Conservation (phyloP, 306 rosid genomes). For the Parietaria judaica region DNA sequence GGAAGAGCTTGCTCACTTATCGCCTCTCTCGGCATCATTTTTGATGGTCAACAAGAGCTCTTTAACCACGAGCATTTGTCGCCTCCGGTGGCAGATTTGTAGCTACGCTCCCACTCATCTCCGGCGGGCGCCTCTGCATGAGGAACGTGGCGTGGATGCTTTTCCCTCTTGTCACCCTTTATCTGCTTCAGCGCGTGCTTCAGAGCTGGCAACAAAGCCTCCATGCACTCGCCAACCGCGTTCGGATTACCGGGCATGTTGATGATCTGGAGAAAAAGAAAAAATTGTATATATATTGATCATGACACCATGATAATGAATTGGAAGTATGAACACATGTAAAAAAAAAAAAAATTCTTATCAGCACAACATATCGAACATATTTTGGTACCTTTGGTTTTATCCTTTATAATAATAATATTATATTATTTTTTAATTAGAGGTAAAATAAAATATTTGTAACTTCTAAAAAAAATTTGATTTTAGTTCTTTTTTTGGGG, state of each 20-base stretch:
- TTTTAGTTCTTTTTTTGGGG: too few relatives aligned
- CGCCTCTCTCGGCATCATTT: not conserved
- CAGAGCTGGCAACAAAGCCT: conserved; percentile 78
- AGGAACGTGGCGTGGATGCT: conserved; percentile 79
- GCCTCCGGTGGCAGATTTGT: conserved; percentile 37
- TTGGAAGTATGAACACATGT: too few relatives aligned
- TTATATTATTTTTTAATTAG: too few relatives aligned
- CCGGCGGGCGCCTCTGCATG: conserved; percentile 48
- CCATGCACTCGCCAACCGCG: conserved; percentile 92
- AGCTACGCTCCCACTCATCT: conserved; percentile 67
- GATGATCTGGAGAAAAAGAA: conserved; percentile 41
- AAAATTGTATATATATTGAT: not conserved
- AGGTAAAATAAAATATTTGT: too few relatives aligned
- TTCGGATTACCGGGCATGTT: conserved; percentile 98
- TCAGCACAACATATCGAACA: too few relatives aligned
- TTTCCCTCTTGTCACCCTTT: conserved; percentile 79
- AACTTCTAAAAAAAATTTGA: too few relatives aligned
- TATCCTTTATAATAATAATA: too few relatives aligned
- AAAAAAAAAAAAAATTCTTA: too few relatives aligned
- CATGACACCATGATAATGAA: not conserved
- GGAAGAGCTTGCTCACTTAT: not conserved
- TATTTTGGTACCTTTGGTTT: too few relatives aligned
- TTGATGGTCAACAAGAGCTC: not conserved
- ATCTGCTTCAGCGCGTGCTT: conserved; percentile 86
- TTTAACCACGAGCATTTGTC: conserved; percentile 44